Conservation (phyloP, 164 flowering plant species). For the Euptelea pleiosperma region DNA sequence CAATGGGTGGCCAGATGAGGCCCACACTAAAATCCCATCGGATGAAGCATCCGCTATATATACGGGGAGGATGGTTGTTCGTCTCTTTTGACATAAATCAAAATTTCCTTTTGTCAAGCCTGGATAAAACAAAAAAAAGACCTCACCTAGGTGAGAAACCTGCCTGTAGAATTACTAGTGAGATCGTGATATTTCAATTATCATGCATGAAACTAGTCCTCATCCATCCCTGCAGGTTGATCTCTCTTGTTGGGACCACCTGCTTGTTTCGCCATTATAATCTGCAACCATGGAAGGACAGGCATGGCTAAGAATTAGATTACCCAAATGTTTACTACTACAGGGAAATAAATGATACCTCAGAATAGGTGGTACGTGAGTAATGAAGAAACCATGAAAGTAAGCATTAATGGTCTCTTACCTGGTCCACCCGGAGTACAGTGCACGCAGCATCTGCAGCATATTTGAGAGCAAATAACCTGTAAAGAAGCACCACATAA, state of each 20-base stretch:
- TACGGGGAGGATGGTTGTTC: not conserved
- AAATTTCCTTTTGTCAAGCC: not conserved
- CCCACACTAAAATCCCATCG: too few species aligned
- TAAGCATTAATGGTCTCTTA: constrained; percentile 13
- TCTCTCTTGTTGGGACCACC: constrained; percentile 82
- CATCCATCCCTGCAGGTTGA: constrained; percentile 77
- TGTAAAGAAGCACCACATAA: too few species aligned
- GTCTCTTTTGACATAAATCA: not conserved
- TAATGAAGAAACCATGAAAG: not conserved
- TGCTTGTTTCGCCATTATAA: constrained; percentile 95
- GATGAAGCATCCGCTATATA: too few species aligned
- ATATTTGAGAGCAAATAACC: constrained; percentile 87
- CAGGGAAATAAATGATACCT: not conserved
- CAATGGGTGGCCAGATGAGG: too few species aligned
- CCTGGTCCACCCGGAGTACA: constrained; percentile 93
- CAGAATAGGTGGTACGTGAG: not conserved
- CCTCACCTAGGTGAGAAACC: not conserved
- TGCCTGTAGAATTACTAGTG: not conserved
- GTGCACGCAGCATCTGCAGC: constrained; percentile 97
- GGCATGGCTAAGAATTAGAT: not conserved
- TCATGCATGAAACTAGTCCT: constrained; percentile 46
- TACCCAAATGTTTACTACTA: not conserved
- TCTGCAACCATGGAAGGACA: constrained; percentile 38
- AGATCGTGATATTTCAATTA: too few species aligned
- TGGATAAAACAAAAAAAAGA: not conserved